Evolutionary conservation across 1,284 basidiomycete genomes (phyloP).

Genomic region (Melampsora allii-populina): DNA sequence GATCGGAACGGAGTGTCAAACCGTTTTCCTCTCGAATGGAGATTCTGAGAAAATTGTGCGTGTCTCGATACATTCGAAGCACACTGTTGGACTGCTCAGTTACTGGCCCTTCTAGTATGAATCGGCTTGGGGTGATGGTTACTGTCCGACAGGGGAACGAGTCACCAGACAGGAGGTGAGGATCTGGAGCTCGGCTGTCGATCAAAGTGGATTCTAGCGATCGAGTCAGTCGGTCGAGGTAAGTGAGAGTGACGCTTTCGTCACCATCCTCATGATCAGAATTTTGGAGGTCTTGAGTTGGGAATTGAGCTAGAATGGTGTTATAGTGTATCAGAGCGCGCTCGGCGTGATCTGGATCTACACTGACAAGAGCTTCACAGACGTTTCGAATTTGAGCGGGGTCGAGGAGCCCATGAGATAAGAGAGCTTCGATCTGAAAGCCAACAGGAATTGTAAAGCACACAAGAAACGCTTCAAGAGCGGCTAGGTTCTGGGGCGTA

Average conservation of each 20-base stretch:
- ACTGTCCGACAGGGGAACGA: conserved; percentile 52
- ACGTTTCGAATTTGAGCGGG: conserved; percentile 56
- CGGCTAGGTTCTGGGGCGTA: conserved; percentile 50
- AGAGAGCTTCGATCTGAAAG: conserved; percentile 63
- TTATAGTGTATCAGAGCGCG: conserved; percentile 1
- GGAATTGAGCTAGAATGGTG: background rate
- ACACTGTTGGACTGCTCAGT: conserved; percentile 67
- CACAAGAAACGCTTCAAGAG: conserved; percentile 55
- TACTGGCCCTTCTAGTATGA: conserved; percentile 68
- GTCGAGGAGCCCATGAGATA: conserved; percentile 62
- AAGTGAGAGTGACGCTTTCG: background rate
- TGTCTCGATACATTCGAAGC: conserved; percentile 56
- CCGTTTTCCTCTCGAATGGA: conserved; percentile 73
- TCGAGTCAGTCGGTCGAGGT: background rate
- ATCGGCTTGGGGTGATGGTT: conserved; percentile 67
- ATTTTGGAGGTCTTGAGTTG: background rate
- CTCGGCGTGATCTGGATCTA: conserved; percentile 5
- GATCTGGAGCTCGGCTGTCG: background rate
- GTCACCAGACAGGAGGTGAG: background rate
- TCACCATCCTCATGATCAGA: background rate
- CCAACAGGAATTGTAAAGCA: conserved; percentile 61
- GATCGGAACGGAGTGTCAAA: conserved; percentile 64
- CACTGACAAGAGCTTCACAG: background rate
- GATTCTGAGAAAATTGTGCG: conserved; percentile 67
- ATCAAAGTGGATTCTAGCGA: background rate